These are phyloP conservation scores for Claviceps monticola DNA, from an alignment of 2,329 filamentous ascomycete species.

Conservation along the genomic window DNA sequence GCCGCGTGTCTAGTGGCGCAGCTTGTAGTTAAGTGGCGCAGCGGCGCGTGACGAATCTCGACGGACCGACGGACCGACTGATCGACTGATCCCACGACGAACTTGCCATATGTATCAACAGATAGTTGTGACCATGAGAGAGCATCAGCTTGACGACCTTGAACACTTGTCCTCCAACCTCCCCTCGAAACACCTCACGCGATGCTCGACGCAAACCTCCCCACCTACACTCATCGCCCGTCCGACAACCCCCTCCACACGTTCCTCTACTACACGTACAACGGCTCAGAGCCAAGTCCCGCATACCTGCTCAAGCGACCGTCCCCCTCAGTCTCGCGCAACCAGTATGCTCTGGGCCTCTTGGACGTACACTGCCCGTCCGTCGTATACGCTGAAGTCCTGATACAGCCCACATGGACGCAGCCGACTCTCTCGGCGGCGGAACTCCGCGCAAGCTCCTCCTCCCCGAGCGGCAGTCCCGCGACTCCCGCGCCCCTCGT, in stretches of 20 bases:
- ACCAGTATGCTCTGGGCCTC: constrained; percentile 76
- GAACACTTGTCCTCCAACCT: too few species aligned
- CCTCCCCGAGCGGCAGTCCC: constrained; percentile 36
- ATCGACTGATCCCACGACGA: too few species aligned
- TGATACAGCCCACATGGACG: constrained; percentile 73
- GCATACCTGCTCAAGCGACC: constrained; percentile 73
- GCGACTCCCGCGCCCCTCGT: constrained; percentile 53
- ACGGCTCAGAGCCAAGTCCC: constrained; percentile 67
- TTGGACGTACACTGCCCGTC: constrained; percentile 71
- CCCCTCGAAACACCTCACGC: background rate
- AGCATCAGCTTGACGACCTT: too few species aligned
- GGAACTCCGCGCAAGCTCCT: constrained; percentile 46
- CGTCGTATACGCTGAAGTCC: constrained; percentile 75
- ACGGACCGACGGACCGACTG: too few species aligned
- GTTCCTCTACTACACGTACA: constrained; percentile 47
- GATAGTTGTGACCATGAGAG: too few species aligned
- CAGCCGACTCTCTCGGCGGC: constrained; percentile 71
- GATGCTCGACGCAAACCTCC: constrained; percentile 94
- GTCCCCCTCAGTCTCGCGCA: constrained; percentile 51
- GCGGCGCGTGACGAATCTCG: too few species aligned
- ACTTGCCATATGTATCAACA: too few species aligned
- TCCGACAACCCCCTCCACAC: constrained; percentile 41
- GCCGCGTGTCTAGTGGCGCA: too few species aligned
- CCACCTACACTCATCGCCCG: constrained; percentile 47
- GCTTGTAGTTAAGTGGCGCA: too few species aligned